Percentiles rank a stretch among this genome's conserved stretches.
phyloP scores from a whole-genome alignment of 306 rosid genomes.

The Gastrolobium bilobum region DNA sequence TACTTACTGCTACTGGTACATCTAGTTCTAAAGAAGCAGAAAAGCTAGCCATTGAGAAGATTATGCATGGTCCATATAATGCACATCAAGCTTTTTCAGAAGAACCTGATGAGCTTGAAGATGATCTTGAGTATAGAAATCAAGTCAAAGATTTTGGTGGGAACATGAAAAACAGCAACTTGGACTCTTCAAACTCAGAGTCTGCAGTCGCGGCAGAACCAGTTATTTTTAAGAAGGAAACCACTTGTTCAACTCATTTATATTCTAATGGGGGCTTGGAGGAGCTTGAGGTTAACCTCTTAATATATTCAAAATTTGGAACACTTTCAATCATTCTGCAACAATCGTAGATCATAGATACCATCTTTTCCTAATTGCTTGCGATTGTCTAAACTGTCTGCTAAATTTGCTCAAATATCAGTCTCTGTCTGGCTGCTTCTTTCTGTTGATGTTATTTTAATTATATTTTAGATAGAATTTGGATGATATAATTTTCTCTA shows the following conservation, averaged over 20 bases:
- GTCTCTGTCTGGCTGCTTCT: neutral
- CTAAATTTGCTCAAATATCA: neutral
- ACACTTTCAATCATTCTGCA: constrained; percentile 30
- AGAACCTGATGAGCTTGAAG: constrained; percentile 88
- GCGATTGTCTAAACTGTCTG: constrained; percentile 30
- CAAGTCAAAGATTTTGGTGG: constrained; percentile 56
- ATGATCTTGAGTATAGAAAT: constrained; percentile 61
- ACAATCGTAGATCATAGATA: neutral
- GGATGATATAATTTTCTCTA: constrained; percentile 8
- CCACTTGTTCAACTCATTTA: constrained; percentile 53
- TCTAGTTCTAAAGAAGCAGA: constrained; percentile 71
- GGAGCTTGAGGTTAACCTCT: constrained; percentile 86
- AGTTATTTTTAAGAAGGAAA: constrained; percentile 49
- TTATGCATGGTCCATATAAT: constrained; percentile 64
- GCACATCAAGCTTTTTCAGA: constrained; percentile 61
- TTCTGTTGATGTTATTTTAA: neutral
- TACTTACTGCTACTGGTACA: constrained; percentile 45
- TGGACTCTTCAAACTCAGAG: constrained; percentile 53
- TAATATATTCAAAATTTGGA: constrained; percentile 38
- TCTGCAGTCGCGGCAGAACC: constrained; percentile 48
- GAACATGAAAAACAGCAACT: constrained; percentile 45
- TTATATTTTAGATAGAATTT: constrained; percentile 3
- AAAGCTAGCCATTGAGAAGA: constrained; percentile 70
- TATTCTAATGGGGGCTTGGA: constrained; percentile 63
- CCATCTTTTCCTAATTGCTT: constrained; percentile 12